A percentile compares a stretch with the other conserved stretches of the same genome.
These are phyloP conservation scores for Dactylis glomerata DNA, from an alignment of 176 grass and related monocot species.

Conservation along the genomic window DNA sequence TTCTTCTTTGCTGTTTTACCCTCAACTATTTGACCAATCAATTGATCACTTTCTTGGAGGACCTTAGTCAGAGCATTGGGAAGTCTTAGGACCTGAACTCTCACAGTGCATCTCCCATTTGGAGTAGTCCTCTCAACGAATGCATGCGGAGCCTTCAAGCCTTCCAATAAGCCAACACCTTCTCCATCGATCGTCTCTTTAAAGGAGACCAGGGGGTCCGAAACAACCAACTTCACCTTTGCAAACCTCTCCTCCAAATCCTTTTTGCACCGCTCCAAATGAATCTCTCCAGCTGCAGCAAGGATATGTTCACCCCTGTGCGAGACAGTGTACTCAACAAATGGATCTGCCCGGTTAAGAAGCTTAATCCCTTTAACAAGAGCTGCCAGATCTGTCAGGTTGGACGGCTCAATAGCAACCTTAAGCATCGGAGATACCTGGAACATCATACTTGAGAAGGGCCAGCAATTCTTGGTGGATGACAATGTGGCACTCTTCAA, in stretches of 20 bases:
- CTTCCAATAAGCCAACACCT: slow-evolving; percentile 45
- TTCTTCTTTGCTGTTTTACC: slow-evolving; percentile 58
- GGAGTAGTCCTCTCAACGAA: slow-evolving; percentile 78
- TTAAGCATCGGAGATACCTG: slow-evolving; percentile 89
- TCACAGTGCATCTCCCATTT: slow-evolving; percentile 73
- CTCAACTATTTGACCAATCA: slow-evolving; percentile 74
- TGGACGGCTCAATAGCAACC: slow-evolving; percentile 77
- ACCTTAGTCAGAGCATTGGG: slow-evolving; percentile 67
- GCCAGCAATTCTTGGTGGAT: slow-evolving; percentile 21
- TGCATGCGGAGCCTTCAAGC: slow-evolving; percentile 36
- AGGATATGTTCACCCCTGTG: slow-evolving; percentile 87
- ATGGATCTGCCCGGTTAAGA: slow-evolving; percentile 83
- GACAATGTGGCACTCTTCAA: slow-evolving; percentile 95
- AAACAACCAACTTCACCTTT: slow-evolving; percentile 79
- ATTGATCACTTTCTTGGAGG: slow-evolving; percentile 73
- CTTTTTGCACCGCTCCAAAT: slow-evolving; percentile 93
- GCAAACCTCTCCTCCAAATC: slow-evolving; percentile 93
- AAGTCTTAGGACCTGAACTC: slow-evolving; percentile 79
- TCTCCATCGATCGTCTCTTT: slow-evolving; percentile 88
- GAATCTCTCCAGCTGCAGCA: slow-evolving; percentile 88
- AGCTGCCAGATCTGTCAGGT: slow-evolving; percentile 61
- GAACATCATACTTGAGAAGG: slow-evolving; percentile 76
- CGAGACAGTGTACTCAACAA: slow-evolving; percentile 80
- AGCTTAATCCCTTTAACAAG: slow-evolving; percentile 74
- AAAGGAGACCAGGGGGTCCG: slow-evolving; percentile 84